Evolutionary conservation across 2,329 filamentous ascomycete species (phyloP).

Genomic region (Davidsoniella virescens): DNA sequence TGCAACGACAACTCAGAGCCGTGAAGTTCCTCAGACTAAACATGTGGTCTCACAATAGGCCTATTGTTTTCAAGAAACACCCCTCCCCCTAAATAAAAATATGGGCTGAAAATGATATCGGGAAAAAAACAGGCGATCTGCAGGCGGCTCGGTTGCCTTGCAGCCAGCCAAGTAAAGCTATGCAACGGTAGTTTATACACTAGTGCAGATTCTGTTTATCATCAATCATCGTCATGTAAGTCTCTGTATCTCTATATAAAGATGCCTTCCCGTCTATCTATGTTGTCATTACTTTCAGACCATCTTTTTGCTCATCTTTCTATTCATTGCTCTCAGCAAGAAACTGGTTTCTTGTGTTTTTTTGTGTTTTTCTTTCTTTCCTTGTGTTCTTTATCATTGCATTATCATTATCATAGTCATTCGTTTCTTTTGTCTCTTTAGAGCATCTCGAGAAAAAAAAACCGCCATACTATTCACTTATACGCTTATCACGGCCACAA

Average conservation of each 20-base stretch:
- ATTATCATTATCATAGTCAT: not conserved
- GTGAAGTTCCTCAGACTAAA: too few relatives aligned
- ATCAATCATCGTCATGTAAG: too few relatives aligned
- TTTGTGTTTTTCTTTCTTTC: not conserved
- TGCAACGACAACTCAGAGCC: too few relatives aligned
- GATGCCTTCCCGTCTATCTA: too few relatives aligned
- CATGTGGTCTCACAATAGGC: too few relatives aligned
- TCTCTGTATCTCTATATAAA: too few relatives aligned
- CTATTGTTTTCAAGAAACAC: too few relatives aligned
- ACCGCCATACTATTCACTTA: slow-evolving; percentile 7
- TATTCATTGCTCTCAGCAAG: not conserved
- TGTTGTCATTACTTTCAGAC: too few relatives aligned
- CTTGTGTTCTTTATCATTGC: not conserved
- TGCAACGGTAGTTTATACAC: too few relatives aligned
- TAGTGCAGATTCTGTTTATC: too few relatives aligned
- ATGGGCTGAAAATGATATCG: not conserved
- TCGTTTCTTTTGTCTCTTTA: slow-evolving; percentile 16
- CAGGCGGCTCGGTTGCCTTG: slow-evolving; percentile 1
- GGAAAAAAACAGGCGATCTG: not conserved
- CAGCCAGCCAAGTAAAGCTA: not conserved
- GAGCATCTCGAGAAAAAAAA: slow-evolving; percentile 10
- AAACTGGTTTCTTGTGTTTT: not conserved
- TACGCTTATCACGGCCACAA: not conserved
- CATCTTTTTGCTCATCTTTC: not conserved
- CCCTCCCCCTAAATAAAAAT: not conserved